Conservation (phyloP, 1,284 basidiomycete genomes). For the Pseudozyma pruni region DNA sequence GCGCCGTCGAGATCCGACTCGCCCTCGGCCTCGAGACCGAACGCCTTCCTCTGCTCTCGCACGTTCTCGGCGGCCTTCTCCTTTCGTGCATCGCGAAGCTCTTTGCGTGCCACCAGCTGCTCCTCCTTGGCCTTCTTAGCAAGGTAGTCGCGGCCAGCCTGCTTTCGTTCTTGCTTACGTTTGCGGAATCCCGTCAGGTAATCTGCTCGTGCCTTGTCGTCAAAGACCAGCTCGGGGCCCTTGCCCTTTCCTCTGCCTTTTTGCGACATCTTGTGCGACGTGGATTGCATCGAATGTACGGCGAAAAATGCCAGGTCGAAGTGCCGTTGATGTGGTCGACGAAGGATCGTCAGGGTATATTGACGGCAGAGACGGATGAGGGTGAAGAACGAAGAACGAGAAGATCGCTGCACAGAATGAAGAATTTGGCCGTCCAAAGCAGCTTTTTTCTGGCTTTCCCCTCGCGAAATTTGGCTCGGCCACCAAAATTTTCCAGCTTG, state of each 20-base stretch:
- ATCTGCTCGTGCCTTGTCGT: conserved; percentile 61
- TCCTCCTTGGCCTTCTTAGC: conserved; percentile 54
- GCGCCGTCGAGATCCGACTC: conserved; percentile 48
- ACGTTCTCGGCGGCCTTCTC: conserved; percentile 62
- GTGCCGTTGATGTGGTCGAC: too few relatives aligned
- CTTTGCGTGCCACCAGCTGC: conserved; percentile 37
- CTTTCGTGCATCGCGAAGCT: conserved; percentile 49
- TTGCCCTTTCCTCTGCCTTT: conserved; percentile 37
- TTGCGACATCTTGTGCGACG: conserved; percentile 12
- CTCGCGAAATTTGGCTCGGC: too few relatives aligned
- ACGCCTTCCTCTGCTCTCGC: conserved; percentile 51
- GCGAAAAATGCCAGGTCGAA: too few relatives aligned
- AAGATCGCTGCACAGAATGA: too few relatives aligned
- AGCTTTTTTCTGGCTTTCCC: too few relatives aligned
- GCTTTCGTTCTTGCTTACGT: conserved; percentile 63
- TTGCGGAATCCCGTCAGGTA: conserved; percentile 66
- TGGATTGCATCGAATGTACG: too few relatives aligned
- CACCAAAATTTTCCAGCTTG: too few relatives aligned
- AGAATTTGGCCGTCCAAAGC: too few relatives aligned
- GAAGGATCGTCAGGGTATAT: too few relatives aligned
- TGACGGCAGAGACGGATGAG: too few relatives aligned
- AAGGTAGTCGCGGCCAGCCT: conserved; percentile 54
- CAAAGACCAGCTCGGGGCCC: conserved; percentile 54
- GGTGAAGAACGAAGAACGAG: too few relatives aligned
- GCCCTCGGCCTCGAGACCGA: conserved; percentile 51